Evolutionary conservation across 2,329 filamentous ascomycete species (phyloP).

Genomic region (Reticulascus tulasneorum): DNA sequence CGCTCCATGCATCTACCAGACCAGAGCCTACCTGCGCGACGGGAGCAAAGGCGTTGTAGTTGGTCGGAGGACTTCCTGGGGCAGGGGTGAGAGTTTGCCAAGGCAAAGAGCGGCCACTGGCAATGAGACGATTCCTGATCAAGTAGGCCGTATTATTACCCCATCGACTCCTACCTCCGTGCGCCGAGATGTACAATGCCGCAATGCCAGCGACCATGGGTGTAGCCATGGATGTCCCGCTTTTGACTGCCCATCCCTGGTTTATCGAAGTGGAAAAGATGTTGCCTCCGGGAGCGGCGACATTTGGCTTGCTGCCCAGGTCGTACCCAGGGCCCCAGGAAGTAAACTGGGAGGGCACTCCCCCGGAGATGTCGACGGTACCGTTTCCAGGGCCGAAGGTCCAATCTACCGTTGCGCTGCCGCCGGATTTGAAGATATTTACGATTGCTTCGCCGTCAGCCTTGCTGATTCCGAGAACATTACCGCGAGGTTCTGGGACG

Average conservation of each 20-base stretch:
- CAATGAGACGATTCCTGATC: neutral
- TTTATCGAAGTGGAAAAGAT: conserved; percentile 38
- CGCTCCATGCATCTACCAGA: neutral
- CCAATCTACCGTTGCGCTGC: conserved; percentile 32
- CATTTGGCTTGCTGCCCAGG: conserved; percentile 35
- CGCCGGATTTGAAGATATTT: conserved; percentile 28
- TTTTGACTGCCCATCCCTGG: conserved; percentile 28
- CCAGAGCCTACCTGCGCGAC: neutral
- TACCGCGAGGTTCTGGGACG: conserved; percentile 17
- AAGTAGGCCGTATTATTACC: neutral
- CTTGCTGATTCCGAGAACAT: conserved; percentile 25
- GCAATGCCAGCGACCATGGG: neutral
- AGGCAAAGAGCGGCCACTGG: neutral
- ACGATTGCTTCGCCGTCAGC: conserved; percentile 21
- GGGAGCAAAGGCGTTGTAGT: conserved; percentile 11
- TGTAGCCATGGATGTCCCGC: conserved; percentile 6
- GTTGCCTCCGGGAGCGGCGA: conserved; percentile 32
- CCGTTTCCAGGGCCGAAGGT: conserved; percentile 1
- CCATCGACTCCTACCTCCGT: neutral
- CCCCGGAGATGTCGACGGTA: conserved; percentile 1
- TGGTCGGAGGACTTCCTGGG: neutral
- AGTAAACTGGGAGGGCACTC: conserved; percentile 21
- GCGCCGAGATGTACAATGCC: conserved; percentile 23
- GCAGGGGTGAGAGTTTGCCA: conserved; percentile 21
- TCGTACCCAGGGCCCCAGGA: conserved; percentile 39